phyloP scores from a whole-genome alignment of 306 rosid species.

The Cucumis cinereus region DNA sequence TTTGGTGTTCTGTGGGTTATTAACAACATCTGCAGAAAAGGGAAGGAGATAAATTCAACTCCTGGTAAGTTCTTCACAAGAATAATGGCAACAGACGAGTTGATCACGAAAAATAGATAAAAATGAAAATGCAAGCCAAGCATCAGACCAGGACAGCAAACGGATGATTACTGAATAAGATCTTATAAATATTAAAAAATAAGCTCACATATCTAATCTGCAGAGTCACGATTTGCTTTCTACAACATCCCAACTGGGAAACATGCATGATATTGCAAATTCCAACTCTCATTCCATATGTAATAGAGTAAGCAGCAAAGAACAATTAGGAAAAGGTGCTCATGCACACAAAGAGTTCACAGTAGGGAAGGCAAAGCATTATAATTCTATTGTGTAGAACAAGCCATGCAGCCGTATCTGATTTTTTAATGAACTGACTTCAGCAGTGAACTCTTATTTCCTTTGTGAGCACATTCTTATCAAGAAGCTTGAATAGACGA shows the following conservation, averaged over 20 bases:
- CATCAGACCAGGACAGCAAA: background rate
- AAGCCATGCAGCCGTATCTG: too few relatives aligned
- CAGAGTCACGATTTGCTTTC: background rate
- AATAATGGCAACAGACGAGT: background rate
- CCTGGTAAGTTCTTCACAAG: background rate
- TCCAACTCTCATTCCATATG: background rate
- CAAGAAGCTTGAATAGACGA: background rate
- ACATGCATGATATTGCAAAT: background rate
- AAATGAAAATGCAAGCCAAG: background rate
- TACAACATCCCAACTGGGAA: background rate
- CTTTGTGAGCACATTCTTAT: background rate
- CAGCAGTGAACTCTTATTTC: too few relatives aligned
- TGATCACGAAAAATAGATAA: background rate
- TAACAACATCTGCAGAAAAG: constrained; percentile 50
- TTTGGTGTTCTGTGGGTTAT: constrained; percentile 44
- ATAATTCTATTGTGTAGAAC: too few relatives aligned
- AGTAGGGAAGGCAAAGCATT: too few relatives aligned
- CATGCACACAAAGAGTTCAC: too few relatives aligned
- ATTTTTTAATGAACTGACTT: too few relatives aligned
- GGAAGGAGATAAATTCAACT: background rate
- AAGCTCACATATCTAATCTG: background rate
- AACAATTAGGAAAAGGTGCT: too few relatives aligned
- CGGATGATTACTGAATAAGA: background rate
- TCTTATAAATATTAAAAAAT: background rate
- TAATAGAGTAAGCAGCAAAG: too few relatives aligned